A percentile compares a stretch with the other conserved stretches of the same genome.
Conservation (phyloP, 2,329 filamentous ascomycete species). For the Aspergillus sp. region DNA sequence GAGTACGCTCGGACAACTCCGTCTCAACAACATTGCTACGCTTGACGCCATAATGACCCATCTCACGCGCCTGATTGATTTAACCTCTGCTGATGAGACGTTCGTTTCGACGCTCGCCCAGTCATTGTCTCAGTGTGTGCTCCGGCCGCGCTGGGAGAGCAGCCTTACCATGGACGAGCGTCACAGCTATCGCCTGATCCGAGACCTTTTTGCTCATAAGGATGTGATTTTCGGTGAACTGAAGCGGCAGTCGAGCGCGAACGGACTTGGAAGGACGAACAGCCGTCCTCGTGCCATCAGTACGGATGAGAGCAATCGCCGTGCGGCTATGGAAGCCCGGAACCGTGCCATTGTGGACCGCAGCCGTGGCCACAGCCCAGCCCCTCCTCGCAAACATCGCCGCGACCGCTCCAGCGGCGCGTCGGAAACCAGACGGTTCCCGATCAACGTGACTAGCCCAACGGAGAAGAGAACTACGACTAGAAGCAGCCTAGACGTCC, state of each 20-base stretch:
- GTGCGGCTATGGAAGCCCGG: constrained; percentile 88
- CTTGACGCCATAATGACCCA: constrained; percentile 97
- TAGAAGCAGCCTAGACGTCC: constrained; percentile 73
- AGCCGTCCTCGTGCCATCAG: constrained; percentile 76
- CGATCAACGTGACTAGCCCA: constrained; percentile 63
- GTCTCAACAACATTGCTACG: constrained; percentile 96
- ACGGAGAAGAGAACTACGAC: constrained; percentile 45
- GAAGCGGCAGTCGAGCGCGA: constrained; percentile 59
- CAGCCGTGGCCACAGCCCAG: constrained; percentile 67
- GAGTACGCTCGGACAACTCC: constrained; percentile 88
- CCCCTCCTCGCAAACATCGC: constrained; percentile 52
- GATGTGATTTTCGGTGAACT: constrained; percentile 91
- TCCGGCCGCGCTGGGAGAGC: constrained; percentile 79
- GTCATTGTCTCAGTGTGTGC: constrained; percentile 72
- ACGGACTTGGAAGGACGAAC: constrained; percentile 45
- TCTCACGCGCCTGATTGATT: constrained; percentile 90
- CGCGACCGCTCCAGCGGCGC: constrained; percentile 69
- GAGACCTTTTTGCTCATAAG: constrained; percentile 89
- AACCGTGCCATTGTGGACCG: constrained; percentile 69
- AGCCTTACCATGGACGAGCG: constrained; percentile 93
- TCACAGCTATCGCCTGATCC: constrained; percentile 81
- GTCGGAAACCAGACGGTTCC: constrained; percentile 76
- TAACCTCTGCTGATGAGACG: constrained; percentile 88
- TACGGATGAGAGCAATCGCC: constrained; percentile 91
- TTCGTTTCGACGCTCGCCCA: constrained; percentile 71